These are phyloP conservation scores for Oryza glaberrima DNA, from an alignment of 176 grass and related monocot genomes.

Conservation along the genomic window DNA sequence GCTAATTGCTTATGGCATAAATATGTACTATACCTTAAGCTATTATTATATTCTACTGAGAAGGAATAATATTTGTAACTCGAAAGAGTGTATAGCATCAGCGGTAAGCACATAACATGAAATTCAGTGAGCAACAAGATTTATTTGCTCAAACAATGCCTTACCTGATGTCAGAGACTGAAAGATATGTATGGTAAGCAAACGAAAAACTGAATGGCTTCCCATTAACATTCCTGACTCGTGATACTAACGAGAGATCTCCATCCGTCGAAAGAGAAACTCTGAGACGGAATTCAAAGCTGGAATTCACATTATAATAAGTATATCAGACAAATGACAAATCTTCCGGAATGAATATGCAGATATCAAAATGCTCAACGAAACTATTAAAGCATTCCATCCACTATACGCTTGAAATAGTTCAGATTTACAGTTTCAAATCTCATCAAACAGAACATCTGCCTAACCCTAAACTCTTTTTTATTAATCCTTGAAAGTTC, in stretches of 20 bases:
- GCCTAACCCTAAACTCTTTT: neutral
- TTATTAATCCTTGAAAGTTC: neutral
- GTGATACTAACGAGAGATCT: constrained; percentile 66
- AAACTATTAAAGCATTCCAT: neutral
- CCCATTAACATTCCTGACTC: constrained; percentile 82
- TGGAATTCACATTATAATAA: constrained; percentile 43
- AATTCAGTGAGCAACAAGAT: neutral
- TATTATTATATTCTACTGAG: neutral
- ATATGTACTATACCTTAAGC: neutral
- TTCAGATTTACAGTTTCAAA: neutral
- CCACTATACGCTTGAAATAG: neutral
- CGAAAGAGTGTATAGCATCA: neutral
- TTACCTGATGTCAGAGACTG: constrained; percentile 94
- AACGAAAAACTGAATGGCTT: constrained; percentile 96
- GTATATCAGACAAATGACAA: neutral
- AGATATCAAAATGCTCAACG: neutral
- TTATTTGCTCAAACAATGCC: constrained; percentile 12
- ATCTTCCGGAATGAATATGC: neutral
- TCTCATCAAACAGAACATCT: neutral
- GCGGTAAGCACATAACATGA: neutral
- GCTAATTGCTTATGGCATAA: neutral
- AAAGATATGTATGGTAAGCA: constrained; percentile 94
- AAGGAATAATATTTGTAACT: neutral
- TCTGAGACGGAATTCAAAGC: constrained; percentile 90
- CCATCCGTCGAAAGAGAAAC: constrained; percentile 85